A percentile compares a stretch with the other conserved stretches of the same genome.
phyloP scores from a whole-genome alignment of 257 asterid species.

The Fraxinus quadrangulata region DNA sequence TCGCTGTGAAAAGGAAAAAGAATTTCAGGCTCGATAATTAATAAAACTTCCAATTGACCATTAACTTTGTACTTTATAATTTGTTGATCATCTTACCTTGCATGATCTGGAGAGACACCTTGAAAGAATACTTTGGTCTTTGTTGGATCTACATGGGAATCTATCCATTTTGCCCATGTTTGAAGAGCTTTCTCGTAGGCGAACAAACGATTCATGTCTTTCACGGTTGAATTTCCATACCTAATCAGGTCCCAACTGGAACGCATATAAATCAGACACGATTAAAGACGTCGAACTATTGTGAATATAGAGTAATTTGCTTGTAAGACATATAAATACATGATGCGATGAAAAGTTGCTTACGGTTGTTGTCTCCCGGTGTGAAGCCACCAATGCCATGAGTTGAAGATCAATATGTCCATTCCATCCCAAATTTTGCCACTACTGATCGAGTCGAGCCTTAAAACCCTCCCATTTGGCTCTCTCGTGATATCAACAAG shows the following conservation, averaged over 20 bases:
- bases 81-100: constrained; percentile 10
- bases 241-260: constrained; percentile 34
- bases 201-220: constrained; percentile 26
- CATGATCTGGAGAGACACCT: constrained; percentile 39
- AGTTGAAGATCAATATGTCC: constrained; percentile 32
- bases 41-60: no score
- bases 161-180: constrained; percentile 42
- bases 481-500: constrained; percentile 27
- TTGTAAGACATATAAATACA: no score
- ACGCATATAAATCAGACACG: background rate
- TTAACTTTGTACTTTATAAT: no score
- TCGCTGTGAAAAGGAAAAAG: background rate
- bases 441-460: constrained; percentile 26
- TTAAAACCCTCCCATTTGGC: constrained; percentile 23
- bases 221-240: constrained; percentile 13
- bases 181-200: constrained; percentile 29
- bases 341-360: background rate
- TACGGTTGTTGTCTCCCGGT: constrained; percentile 38
- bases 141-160: constrained; percentile 14
- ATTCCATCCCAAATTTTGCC: constrained; percentile 27
- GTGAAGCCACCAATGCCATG: constrained; percentile 52
- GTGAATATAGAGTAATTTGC: no score
- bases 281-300: background rate
- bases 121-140: constrained; percentile 33
- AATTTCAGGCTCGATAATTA: no score